Percentiles rank a stretch among this genome's conserved stretches.
Evolutionary conservation across 1,139 yeast genomes (phyloP).

Genomic region (Hyphopichia burtonii): DNA sequence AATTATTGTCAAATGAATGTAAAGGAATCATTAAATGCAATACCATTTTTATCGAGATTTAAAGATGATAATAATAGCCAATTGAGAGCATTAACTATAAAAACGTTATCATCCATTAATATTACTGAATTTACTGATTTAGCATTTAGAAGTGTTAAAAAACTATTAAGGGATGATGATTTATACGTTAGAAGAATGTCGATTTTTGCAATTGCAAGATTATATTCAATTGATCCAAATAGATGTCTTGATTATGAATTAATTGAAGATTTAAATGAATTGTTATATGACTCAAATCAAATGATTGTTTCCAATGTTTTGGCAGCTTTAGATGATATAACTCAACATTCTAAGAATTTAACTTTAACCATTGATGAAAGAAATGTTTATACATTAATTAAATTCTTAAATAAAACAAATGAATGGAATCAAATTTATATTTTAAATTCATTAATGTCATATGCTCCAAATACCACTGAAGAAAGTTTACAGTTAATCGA

Average conservation of each 20-base stretch:
- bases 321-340: slow-evolving; percentile 64
- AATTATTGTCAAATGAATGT: slow-evolving; percentile 61
- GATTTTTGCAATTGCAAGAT: slow-evolving; percentile 65
- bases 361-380: slow-evolving; percentile 54
- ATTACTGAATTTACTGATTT: slow-evolving; percentile 48
- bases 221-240: slow-evolving; percentile 57
- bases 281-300: slow-evolving; percentile 57
- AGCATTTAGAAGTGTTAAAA: slow-evolving; percentile 19
- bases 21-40: slow-evolving; percentile 51
- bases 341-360: slow-evolving; percentile 53
- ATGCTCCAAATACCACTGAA: slow-evolving; percentile 64
- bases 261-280: slow-evolving; percentile 54
- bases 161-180: slow-evolving; percentile 51
- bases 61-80: slow-evolving; percentile 31
- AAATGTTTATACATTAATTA: slow-evolving; percentile 55
- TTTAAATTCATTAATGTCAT: slow-evolving; percentile 66
- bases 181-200: slow-evolving; percentile 69
- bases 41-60: slow-evolving; percentile 59
- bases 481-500: slow-evolving; percentile 73
- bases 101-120: slow-evolving; percentile 63
- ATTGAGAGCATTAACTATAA: slow-evolving; percentile 53
- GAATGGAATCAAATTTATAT: slow-evolving; percentile 83
- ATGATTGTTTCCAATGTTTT: slow-evolving; percentile 72
- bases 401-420: slow-evolving; percentile 52
- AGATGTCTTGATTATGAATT: slow-evolving; percentile 47